A percentile compares a stretch with the other conserved stretches of the same genome.
Evolutionary conservation across 305 asterid genomes (phyloP).

Genomic region (Plantago coronopus): DNA sequence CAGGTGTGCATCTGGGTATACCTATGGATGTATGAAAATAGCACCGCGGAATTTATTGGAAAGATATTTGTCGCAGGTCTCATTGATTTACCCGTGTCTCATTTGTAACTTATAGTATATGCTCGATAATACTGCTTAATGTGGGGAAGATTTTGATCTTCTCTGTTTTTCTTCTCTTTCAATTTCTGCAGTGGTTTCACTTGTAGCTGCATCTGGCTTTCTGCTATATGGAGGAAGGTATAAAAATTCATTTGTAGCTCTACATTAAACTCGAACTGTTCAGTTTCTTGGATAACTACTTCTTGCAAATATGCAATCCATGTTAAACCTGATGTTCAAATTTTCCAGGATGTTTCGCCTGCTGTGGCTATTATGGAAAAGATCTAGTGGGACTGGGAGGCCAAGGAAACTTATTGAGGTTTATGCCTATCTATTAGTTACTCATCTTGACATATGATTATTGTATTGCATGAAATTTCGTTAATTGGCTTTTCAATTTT

Average conservation of each 20-base stretch:
- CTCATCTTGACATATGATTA: background rate
- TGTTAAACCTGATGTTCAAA: conserved; percentile 9
- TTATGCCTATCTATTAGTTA: conserved; percentile 12
- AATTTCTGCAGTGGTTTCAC: conserved; percentile 69
- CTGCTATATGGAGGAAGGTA: conserved; percentile 96
- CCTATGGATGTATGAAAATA: conserved; percentile 76
- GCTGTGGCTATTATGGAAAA: too few relatives aligned
- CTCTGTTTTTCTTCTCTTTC: conserved; percentile 29
- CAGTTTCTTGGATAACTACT: conserved; percentile 12
- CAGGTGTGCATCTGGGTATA: conserved; percentile 84
- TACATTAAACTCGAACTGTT: conserved; percentile 16
- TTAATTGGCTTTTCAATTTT: too few relatives aligned
- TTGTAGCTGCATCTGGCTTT: conserved; percentile 87
- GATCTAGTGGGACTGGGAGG: too few relatives aligned
- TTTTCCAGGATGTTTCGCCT: conserved; percentile 74
- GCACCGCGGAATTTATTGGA: conserved; percentile 59
- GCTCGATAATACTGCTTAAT: conserved; percentile 5
- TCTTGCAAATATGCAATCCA: background rate
- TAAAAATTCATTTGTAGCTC: conserved; percentile 15
- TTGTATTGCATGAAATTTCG: too few relatives aligned
- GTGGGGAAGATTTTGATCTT: conserved; percentile 10
- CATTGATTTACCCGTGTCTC: conserved; percentile 14
- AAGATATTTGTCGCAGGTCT: conserved; percentile 81
- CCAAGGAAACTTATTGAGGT: conserved; percentile 93
- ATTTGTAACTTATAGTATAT: conserved; percentile 5